phyloP scores from a whole-genome alignment of 331 rosid genomes.

The Prunus yedoensis region DNA sequence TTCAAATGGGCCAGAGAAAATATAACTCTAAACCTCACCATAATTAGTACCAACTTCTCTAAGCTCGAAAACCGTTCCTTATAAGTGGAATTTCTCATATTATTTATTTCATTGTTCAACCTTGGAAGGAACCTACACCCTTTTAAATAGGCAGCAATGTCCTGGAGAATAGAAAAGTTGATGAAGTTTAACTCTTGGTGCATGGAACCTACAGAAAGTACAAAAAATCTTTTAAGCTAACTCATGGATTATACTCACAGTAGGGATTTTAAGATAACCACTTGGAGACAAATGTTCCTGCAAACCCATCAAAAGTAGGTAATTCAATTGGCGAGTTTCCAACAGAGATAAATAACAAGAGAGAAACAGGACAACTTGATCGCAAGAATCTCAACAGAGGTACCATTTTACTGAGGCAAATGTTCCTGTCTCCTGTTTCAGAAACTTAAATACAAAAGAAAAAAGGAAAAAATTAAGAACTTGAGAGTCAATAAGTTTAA shows the following conservation, averaged over 20 bases:
- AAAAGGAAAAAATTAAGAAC: neutral
- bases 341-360: neutral
- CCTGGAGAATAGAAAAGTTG: constrained; percentile 41
- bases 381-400: constrained; percentile 4
- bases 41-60: constrained; percentile 62
- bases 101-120: constrained; percentile 64
- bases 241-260: constrained; percentile 47
- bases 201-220: neutral
- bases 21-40: constrained; percentile 49
- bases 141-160: constrained; percentile 44
- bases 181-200: neutral
- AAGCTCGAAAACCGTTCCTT: constrained; percentile 69
- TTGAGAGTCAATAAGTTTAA: constrained; percentile 2
- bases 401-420: neutral
- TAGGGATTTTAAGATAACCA: constrained; percentile 74
- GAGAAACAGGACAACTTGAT: neutral
- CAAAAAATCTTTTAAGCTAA: neutral
- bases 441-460: neutral
- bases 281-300: constrained; percentile 80
- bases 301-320: constrained; percentile 27
- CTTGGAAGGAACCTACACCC: constrained; percentile 78
- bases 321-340: neutral
- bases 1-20: neutral
- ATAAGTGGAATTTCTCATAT: constrained; percentile 57
- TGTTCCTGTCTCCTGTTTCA: neutral